Base-by-base conservation (phyloP, 495 filamentous ascomycete genomes). In the Cenococcum geophilum region DNA sequence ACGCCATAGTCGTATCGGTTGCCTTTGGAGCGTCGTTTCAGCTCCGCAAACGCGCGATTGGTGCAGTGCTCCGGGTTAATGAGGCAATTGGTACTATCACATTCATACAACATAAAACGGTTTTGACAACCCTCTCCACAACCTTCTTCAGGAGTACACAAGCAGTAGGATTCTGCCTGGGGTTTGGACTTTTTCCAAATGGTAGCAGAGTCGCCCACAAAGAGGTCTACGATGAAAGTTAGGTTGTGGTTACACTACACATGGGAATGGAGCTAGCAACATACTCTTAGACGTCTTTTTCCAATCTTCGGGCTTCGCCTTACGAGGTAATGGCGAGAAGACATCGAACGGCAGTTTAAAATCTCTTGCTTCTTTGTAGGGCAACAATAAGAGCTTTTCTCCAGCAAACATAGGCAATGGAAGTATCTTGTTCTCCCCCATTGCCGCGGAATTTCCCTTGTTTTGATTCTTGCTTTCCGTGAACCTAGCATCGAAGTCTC, bases 91-190 rank as follows among this genome's bases (percentile, higher is more conserved):
- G 80, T 86, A 10, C 88, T 83, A 72, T 97, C 90, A 72, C 93
- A 98, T 74, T 98, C 93, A 71, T 96, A 96, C 59, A 93, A 84
- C 90, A 97, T 97, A 75, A 89, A 89, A 49, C 91, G 83, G 69
- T 98, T 98, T 68, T 92, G 86, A 74, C 93, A 98, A 62, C 86
- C 78, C 55, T 96, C 91, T 63, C 85, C 90, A 69, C 93, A 98
- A 32, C 90, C 90, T 45, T 83, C 84, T 27, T 89, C 86, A 43
- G 80, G 76, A 11, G 76, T 81, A 73, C 93, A 98, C 61, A 90
- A 84, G 72, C 93, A 98, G 43, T 80, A 82, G 22, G 87, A 92
- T 40, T 88, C 78, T 58, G 89, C 87, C 59, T 87, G 79, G 16
- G 82, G 81, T 48, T 86, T 86, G 59, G 81, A 83, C 63, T 88